phyloP scores from a whole-genome alignment of 2,329 filamentous ascomycete genomes.

The Myriosclerotinia curreyana region DNA sequence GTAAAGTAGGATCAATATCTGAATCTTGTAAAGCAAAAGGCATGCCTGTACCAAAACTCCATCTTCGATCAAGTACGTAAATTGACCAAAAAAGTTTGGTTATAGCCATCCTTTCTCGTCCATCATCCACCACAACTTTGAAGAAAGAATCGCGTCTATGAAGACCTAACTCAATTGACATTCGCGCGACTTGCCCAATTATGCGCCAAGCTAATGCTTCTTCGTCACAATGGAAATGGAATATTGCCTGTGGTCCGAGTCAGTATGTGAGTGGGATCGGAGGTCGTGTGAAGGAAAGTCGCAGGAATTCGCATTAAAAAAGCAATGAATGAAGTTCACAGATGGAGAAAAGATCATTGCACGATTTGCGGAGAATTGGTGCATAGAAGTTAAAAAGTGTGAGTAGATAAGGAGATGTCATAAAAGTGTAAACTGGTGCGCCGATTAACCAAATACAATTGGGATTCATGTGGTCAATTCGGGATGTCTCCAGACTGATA shows the following conservation, averaged over 20 bases:
- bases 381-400: too few species aligned
- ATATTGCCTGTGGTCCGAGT: slow-evolving; percentile 56
- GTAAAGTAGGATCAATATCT: slow-evolving; percentile 77
- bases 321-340: background rate
- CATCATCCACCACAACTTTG: slow-evolving; percentile 58
- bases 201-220: slow-evolving; percentile 84
- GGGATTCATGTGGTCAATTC: background rate
- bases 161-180: slow-evolving; percentile 79
- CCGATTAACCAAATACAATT: background rate
- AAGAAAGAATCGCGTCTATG: slow-evolving; percentile 73
- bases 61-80: slow-evolving; percentile 80
- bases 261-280: slow-evolving; percentile 43
- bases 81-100: slow-evolving; percentile 81
- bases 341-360: background rate
- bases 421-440: background rate
- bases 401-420: background rate
- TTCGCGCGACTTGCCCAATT: slow-evolving; percentile 75
- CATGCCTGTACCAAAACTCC: slow-evolving; percentile 86
- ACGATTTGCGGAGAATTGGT: background rate
- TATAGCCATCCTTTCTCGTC: slow-evolving; percentile 64
- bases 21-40: slow-evolving; percentile 82
- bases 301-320: background rate
- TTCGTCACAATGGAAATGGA: slow-evolving; percentile 81
- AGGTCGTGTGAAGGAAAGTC: background rate
- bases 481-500: background rate